Conservation (phyloP, 2,329 filamentous ascomycete genomes). For the Dothistroma pini region DNA sequence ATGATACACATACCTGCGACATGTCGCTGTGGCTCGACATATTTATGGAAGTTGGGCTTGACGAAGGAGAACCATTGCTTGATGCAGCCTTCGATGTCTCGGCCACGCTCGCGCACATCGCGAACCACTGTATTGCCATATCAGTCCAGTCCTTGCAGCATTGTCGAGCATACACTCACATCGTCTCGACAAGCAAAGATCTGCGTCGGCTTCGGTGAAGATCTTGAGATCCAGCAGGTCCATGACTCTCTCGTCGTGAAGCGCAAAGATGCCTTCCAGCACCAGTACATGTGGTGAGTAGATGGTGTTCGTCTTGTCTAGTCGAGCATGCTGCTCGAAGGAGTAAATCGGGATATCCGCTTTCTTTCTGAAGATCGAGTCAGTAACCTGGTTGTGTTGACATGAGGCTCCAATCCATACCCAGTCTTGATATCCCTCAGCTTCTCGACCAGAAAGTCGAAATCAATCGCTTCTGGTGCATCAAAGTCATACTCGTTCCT, state of each 20-base stretch:
- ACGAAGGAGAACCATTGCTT: constrained; percentile 98
- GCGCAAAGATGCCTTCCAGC: constrained; percentile 90
- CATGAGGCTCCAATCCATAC: constrained; percentile 48
- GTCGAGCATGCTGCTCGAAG: constrained; percentile 82
- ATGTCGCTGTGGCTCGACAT: constrained; percentile 85
- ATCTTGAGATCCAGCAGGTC: constrained; percentile 94
- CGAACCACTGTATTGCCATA: constrained; percentile 60
- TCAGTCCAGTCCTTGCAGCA: constrained; percentile 48
- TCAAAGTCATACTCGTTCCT: constrained; percentile 95
- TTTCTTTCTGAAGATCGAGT: constrained; percentile 58
- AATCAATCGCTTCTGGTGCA: constrained; percentile 89
- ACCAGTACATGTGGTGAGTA: constrained; percentile 97
- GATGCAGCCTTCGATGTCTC: constrained; percentile 91
- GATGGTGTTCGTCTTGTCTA: constrained; percentile 76
- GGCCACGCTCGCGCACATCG: constrained; percentile 82
- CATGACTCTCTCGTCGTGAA: constrained; percentile 81
- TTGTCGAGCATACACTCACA: constrained; percentile 67
- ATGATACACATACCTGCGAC: constrained; percentile 61
- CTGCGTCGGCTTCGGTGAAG: constrained; percentile 93
- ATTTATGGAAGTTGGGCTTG: constrained; percentile 95
- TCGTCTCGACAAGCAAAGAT: constrained; percentile 86
- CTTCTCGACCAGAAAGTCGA: constrained; percentile 77
- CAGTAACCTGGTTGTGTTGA: not conserved
- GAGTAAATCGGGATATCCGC: constrained; percentile 94
- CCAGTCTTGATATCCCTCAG: constrained; percentile 85